Percentiles rank a stretch among this genome's conserved stretches.
These are phyloP conservation scores for Suillus luteus DNA, from an alignment of 768 basidiomycete species.

Conservation along the genomic window DNA sequence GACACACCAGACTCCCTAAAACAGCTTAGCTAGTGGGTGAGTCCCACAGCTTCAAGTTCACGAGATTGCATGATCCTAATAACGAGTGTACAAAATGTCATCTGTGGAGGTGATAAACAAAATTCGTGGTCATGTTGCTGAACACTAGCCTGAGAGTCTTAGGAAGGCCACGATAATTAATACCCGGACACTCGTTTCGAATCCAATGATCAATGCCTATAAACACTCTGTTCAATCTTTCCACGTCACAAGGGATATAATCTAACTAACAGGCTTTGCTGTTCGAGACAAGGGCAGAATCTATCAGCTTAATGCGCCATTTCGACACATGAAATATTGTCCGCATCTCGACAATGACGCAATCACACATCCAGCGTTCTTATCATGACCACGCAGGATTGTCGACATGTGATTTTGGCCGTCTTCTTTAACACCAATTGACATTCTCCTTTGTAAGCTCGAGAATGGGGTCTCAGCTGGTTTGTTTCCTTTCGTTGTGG, in stretches of 20 bases:
- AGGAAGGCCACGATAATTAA: constrained; percentile 5
- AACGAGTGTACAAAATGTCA: not conserved
- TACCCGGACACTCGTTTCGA: constrained; percentile 12
- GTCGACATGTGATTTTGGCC: not conserved
- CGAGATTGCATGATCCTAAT: not conserved
- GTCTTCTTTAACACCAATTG: not conserved
- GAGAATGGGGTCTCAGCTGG: not conserved
- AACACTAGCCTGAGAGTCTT: not conserved
- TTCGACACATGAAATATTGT: not conserved
- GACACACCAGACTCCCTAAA: not conserved
- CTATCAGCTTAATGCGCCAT: not conserved
- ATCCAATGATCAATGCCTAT: not conserved
- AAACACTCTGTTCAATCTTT: not conserved
- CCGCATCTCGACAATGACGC: not conserved
- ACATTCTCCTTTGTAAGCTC: not conserved
- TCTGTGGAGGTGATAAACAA: not conserved
- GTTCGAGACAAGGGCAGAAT: not conserved
- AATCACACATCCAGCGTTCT: not conserved
- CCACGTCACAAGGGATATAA: not conserved
- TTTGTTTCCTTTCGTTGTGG: not conserved
- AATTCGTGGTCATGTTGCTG: not conserved
- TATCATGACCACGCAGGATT: not conserved
- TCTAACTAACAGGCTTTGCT: not conserved
- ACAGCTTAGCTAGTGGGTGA: not conserved
- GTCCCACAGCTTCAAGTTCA: not conserved